Evolutionary conservation across 2,329 filamentous ascomycete species (phyloP), one percentile per base, ranked within the genome.

Genomic region (Neofusicoccum sp.): DNA sequence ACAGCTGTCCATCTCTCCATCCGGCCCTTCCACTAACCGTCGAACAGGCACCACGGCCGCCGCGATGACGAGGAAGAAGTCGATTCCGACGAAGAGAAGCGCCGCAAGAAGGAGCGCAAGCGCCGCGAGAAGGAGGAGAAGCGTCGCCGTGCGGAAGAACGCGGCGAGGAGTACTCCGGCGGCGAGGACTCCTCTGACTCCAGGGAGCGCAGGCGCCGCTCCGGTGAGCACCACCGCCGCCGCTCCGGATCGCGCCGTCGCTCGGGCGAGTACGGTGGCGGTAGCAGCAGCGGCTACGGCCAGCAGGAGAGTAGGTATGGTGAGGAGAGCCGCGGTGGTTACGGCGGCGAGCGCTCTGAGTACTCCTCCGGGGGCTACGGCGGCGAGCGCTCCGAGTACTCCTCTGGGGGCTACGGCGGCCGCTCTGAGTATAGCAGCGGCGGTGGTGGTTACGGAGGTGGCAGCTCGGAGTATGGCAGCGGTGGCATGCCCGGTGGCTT

Each of bases 121-220:
- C 71, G 74, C 33, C 72, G 72, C 64, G 76, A 75, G 65, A 77
- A 76, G 66, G 73, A 75, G 65, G 72, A 75, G 68, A 73, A 70
- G 68, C 76, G 78, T 68, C 69, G 70, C 38, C 65, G 70, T 62
- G 75, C 76, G 68, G 72, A 77, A 61, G 40, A 41, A 31, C 41
- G 40, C 24, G 47, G 44, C 16, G 57, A 60, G 20, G 49, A 62
- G 7, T 33, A 40, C 26, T 40, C 36, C 16, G 34, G 51, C 6
- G 14, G 48, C 33, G 34, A 41, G 6, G 53, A 57, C 7, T 48
- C 48, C 20, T 43, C 43, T 45, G 30, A 43, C 28, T 20, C 34
- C 34, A 61, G 48, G 33, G 58, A 56, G 48, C 48, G 48, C 40
- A 48, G 40, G 41, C 58, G 40, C 30, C 58, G 57, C 38, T 65